Evolutionary conservation across 805 yeast species (phyloP), one percentile per base, ranked within the genome.

Genomic region (Candida namnaoensis): DNA sequence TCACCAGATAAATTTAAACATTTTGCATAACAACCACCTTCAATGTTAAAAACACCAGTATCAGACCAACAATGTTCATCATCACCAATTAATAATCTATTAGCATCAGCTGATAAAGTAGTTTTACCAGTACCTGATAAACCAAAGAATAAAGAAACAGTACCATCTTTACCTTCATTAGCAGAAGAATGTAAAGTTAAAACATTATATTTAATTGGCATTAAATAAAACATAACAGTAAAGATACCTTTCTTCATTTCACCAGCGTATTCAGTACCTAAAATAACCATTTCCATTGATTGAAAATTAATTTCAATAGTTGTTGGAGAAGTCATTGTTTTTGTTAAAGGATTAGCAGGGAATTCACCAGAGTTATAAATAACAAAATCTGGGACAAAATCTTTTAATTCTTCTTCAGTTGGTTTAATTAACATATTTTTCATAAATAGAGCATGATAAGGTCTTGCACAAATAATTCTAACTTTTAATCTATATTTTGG

Each of bases 1-100:
- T 87, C 97, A 50, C 73, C 82, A 40, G 87, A 71, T 51, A 91
- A 74, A 58, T 87, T 96, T 51, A 91, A 73, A 72, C 97, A 90
- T 71, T 91, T 91, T 58, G 98, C 98, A 73, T 91, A 91, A 75
- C 99, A 91, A 52, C 99, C 99, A 67, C 99, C 99, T 73, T 91
- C 99, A 58, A 91, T 90, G 78, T 93, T 93, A 82, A 91, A 91
- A 45, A 91, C 97, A 71, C 99, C 99, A 53, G 84, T 73, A 67
- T 91, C 95, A 15, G 97, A 86, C 99, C 99, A 91, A 74, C 98
- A 91, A 73, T 91, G 99, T 72, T 91, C 99, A 64, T 91, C 99
- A 65, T 91, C 99, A 65, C 99, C 99, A 61, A 91, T 91, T 64
- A 91, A 78, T 63, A 76, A 69, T 67, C 99, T 83, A 69, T 87